Evolutionary conservation across 2,329 filamentous ascomycete genomes (phyloP).

Genomic region (Aspergillus arachidicola): DNA sequence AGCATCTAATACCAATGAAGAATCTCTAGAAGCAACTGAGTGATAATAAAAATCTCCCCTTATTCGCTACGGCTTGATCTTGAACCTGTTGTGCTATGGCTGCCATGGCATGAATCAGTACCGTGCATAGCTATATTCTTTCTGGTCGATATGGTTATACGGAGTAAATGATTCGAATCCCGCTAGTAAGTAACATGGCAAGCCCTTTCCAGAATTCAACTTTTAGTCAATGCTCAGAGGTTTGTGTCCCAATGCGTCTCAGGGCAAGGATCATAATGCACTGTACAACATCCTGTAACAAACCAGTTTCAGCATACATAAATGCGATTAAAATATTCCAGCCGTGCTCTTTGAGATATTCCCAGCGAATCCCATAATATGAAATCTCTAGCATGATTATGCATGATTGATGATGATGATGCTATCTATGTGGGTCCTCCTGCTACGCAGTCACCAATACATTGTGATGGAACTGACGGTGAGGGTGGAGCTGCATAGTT

Average conservation of each 20-base stretch:
- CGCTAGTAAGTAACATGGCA: not conserved
- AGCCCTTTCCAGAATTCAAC: not conserved
- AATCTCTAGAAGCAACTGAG: not conserved
- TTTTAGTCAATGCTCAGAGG: not conserved
- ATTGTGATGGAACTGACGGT: constrained; percentile 3
- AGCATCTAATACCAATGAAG: not conserved
- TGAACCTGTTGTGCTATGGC: not conserved
- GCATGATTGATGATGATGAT: not conserved
- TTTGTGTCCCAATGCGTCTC: not conserved
- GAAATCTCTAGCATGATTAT: not conserved
- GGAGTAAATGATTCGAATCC: not conserved
- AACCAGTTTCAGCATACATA: not conserved
- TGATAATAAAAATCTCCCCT: not conserved
- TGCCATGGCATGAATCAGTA: not conserved
- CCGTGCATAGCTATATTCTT: too few species aligned
- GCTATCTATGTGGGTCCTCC: not conserved
- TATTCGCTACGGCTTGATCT: not conserved
- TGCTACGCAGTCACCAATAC: not conserved
- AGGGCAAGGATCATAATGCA: not conserved
- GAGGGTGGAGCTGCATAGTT: not conserved
- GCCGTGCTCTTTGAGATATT: not conserved
- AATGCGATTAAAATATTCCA: not conserved
- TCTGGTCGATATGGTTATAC: too few species aligned
- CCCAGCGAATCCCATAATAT: not conserved
- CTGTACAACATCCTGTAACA: not conserved